A percentile compares a stretch with the other conserved stretches of the same genome.
Conservation (phyloP, 257 asterid species). For the Scutellaria barbata region DNA sequence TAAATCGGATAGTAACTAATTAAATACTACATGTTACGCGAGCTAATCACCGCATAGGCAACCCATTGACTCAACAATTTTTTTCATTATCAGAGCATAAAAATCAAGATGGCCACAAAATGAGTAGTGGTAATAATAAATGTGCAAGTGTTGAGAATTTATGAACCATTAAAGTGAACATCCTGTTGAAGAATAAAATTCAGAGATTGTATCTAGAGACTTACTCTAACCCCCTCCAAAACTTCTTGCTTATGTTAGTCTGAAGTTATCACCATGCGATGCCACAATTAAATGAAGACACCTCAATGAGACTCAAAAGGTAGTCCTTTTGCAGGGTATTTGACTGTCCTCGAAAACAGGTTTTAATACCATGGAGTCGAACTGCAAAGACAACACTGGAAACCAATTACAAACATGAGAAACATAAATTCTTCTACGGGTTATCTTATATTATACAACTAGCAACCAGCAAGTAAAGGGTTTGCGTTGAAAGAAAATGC, state of each 20-base stretch:
- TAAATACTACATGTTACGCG: too few relatives aligned
- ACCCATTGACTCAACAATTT: too few relatives aligned
- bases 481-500: not conserved
- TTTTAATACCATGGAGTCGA: not conserved
- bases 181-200: not conserved
- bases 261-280: constrained; percentile 5
- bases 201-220: not conserved
- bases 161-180: not conserved
- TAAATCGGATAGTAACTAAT: too few relatives aligned
- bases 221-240: not conserved
- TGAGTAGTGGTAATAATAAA: not conserved
- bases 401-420: not conserved
- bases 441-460: not conserved
- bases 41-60: too few relatives aligned
- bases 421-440: not conserved
- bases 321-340: not conserved
- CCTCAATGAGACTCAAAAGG: constrained; percentile 4
- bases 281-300: not conserved
- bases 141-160: not conserved
- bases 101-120: not conserved
- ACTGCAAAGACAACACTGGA: constrained; percentile 16
- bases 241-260: constrained; percentile 4
- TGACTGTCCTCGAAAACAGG: not conserved
- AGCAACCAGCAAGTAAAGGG: not conserved
- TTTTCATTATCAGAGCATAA: not conserved